These are phyloP conservation scores for Microbotryum intermedium DNA, from an alignment of 1,284 basidiomycete species.

Conservation along the genomic window DNA sequence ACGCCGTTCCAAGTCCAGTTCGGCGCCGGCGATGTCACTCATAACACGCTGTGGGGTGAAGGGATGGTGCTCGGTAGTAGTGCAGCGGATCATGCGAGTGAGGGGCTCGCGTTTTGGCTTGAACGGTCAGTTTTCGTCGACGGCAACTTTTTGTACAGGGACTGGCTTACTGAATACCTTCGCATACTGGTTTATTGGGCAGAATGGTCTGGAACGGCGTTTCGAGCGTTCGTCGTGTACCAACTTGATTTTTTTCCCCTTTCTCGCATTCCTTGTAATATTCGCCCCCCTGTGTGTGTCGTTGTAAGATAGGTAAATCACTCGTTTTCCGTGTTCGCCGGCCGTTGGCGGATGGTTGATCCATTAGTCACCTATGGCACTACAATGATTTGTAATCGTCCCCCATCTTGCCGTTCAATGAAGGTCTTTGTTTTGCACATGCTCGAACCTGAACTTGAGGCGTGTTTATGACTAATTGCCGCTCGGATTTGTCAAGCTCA, in stretches of 20 bases:
- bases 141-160: no score
- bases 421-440: no score
- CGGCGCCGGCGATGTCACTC: constrained; percentile 5
- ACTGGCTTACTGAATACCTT: background rate
- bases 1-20: constrained; percentile 6
- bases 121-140: constrained; percentile 6
- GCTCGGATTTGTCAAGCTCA: no score
- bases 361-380: no score
- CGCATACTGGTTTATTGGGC: background rate
- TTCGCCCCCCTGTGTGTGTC: background rate
- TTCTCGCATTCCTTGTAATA: background rate
- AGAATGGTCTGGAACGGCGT: constrained; percentile 22
- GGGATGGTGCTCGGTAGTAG: background rate
- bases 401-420: no score
- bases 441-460: no score
- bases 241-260: constrained; percentile 6
- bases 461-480: no score
- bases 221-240: constrained; percentile 20
- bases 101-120: constrained; percentile 1
- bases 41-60: constrained; percentile 1
- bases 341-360: no score
- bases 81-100: background rate
- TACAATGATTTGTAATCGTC: no score
- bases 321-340: no score
- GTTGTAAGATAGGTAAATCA: background rate